Evolutionary conservation across 2,329 filamentous ascomycete species (phyloP).

Genomic region (Fusarium sp.): DNA sequence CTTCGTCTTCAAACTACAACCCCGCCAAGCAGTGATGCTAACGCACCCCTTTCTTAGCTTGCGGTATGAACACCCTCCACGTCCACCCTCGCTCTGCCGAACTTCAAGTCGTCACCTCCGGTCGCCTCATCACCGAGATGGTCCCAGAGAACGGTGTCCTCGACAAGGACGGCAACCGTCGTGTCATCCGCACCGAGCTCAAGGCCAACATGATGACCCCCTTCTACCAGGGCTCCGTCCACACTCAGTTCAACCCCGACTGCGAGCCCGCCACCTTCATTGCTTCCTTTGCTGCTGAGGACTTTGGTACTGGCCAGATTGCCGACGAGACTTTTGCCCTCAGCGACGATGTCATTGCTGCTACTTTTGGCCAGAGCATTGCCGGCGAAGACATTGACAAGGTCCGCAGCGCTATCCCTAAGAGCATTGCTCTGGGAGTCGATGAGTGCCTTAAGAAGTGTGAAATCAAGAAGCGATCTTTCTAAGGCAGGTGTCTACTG

Average conservation of each 20-base stretch:
- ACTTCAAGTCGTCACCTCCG: slow-evolving; percentile 61
- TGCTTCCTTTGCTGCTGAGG: slow-evolving; percentile 59
- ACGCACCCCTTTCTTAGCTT: slow-evolving; percentile 47
- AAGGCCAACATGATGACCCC: slow-evolving; percentile 59
- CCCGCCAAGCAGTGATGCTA: slow-evolving; percentile 10
- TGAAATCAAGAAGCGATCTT: slow-evolving; percentile 52
- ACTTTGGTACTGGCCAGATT: slow-evolving; percentile 61
- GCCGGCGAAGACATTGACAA: slow-evolving; percentile 57
- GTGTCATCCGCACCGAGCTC: slow-evolving; percentile 56
- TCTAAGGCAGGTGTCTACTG: slow-evolving; percentile 14
- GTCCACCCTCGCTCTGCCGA: slow-evolving; percentile 63
- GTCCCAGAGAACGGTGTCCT: slow-evolving; percentile 61
- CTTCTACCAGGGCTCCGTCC: slow-evolving; percentile 63
- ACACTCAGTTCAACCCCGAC: slow-evolving; percentile 65
- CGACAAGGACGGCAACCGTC: slow-evolving; percentile 47
- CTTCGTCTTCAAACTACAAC: not conserved
- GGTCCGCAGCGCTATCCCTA: slow-evolving; percentile 54
- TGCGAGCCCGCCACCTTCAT: slow-evolving; percentile 61
- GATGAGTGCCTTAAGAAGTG: slow-evolving; percentile 57
- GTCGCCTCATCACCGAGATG: slow-evolving; percentile 61
- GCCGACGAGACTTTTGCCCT: slow-evolving; percentile 61
- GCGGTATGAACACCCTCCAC: slow-evolving; percentile 66
- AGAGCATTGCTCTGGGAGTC: slow-evolving; percentile 61
- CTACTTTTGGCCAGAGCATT: slow-evolving; percentile 57
- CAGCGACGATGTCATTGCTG: slow-evolving; percentile 55